A percentile compares a stretch with the other conserved stretches of the same genome.
These are phyloP conservation scores for Gnaphalium uliginosum DNA, from an alignment of 129 eudicot genomes.

Conservation along the genomic window DNA sequence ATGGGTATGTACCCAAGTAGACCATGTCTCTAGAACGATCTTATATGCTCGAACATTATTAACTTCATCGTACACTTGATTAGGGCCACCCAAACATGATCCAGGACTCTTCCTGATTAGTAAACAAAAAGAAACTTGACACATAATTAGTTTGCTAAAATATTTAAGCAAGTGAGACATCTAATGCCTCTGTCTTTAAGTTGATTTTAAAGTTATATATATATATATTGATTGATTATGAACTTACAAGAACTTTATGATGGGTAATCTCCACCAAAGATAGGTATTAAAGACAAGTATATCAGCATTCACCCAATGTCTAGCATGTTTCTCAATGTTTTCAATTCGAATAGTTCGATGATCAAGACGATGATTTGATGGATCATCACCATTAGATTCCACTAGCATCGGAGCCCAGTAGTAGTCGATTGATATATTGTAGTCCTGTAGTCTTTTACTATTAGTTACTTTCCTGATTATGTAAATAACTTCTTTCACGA, in stretches of 20 bases:
- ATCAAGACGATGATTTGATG: constrained; percentile 47
- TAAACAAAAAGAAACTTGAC: not conserved
- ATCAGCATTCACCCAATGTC: constrained; percentile 59
- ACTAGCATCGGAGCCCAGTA: constrained; percentile 77
- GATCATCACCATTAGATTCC: constrained; percentile 69
- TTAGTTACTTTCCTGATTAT: not conserved
- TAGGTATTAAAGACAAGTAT: constrained; percentile 55
- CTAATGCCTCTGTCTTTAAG: not conserved
- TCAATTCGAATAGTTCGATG: constrained; percentile 53
- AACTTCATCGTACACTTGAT: constrained; percentile 49
- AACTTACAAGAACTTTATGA: constrained; percentile 58
- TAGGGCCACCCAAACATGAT: constrained; percentile 49
- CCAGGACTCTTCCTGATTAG: constrained; percentile 40
- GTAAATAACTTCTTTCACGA: too few relatives aligned
- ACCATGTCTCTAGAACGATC: constrained; percentile 66
- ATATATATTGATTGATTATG: too few relatives aligned
- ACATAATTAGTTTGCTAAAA: not conserved
- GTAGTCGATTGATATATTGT: constrained; percentile 58
- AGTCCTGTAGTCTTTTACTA: constrained; percentile 39
- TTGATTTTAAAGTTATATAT: not conserved
- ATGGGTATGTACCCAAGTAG: constrained; percentile 59
- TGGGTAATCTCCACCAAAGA: constrained; percentile 67
- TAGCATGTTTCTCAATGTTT: constrained; percentile 59
- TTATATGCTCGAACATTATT: constrained; percentile 48
- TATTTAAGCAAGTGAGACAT: not conserved